Evolutionary conservation across 495 filamentous ascomycete genomes (phyloP).

Genomic region (Letharia lupina): DNA sequence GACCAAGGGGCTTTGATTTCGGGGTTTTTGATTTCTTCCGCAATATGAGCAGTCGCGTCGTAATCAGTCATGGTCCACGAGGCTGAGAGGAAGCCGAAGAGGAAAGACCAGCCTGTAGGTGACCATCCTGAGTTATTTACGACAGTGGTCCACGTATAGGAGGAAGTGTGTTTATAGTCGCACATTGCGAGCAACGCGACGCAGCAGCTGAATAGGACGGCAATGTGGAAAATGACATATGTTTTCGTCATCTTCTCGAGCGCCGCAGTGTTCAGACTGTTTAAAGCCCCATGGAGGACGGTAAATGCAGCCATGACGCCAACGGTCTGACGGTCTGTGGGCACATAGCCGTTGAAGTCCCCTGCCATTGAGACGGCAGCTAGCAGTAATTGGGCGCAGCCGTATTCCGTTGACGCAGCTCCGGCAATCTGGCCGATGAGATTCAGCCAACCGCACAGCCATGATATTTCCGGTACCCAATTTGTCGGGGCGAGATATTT

Average conservation of each 20-base stretch:
- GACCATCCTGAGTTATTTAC: constrained; percentile 53
- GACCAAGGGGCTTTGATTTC: constrained; percentile 53
- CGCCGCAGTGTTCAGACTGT: constrained; percentile 51
- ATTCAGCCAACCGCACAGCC: constrained; percentile 57
- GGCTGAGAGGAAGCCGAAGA: constrained; percentile 62
- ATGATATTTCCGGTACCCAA: constrained; percentile 35
- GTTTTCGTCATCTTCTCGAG: constrained; percentile 57
- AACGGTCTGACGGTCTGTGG: constrained; percentile 45
- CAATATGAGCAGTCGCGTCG: constrained; percentile 53
- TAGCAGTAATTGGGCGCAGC: constrained; percentile 57
- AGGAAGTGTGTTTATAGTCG: constrained; percentile 49
- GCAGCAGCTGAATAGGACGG: constrained; percentile 48
- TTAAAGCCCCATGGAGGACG: constrained; percentile 46
- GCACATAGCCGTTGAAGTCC: constrained; percentile 42
- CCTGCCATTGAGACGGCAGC: constrained; percentile 56
- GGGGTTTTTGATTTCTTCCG: constrained; percentile 54
- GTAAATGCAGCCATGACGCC: constrained; percentile 55
- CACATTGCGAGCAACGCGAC: constrained; percentile 52
- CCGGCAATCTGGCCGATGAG: constrained; percentile 58
- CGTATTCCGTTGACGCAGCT: constrained; percentile 58
- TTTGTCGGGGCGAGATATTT: constrained; percentile 35
- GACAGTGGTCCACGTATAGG: constrained; percentile 57
- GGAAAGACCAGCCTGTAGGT: constrained; percentile 55
- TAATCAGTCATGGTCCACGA: constrained; percentile 58
- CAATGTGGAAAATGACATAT: constrained; percentile 59